Base-by-base conservation (phyloP, 768 basidiomycete genomes). In the Cubamyces lactineus region DNA sequence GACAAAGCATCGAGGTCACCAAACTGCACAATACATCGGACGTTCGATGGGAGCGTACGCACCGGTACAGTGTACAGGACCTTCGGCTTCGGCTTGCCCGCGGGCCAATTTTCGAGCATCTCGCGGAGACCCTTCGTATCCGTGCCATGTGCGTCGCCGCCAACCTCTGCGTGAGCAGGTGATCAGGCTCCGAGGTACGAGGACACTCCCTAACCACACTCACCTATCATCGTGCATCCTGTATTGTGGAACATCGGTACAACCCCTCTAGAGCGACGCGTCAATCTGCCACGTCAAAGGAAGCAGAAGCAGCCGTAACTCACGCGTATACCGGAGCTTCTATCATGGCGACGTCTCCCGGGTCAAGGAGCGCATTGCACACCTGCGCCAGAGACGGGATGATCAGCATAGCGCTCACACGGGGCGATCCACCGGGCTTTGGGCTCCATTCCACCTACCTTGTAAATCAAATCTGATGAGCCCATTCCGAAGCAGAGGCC, bases 401-500 rank as follows among this genome's bases (percentile, higher is more conserved):
- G 34, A 9, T 34, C 34, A 34, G 34, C 34, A 11, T 11, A 11
- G 34, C 34, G 34, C 34, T 34, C 34, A 34, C 5, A 34, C 5
- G 5, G 34, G 5, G 9, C 34, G 34, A 34, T 34, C 34, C 34
- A 34, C 34, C 34, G 34, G 34, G 5, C 11, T 34, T 6, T 6
- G 34, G 9, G 34, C 34, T 34, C 34, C 34, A 34, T 6, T 34
- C 34, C 13, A 66, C 78, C 4, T 55, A 91, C 94, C 84, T 96
- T 97, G 77, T 82, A 89, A 52, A 98, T 84, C 65, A 94, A 71
- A 78, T 97, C 94, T 75, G 97, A 96, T 46, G 91, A 92, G 12
- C 96, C 96, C 42, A 82, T 80, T 1, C 95, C 94, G 11, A 97
- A 77, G 43, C 84, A 86, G 11, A 95, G 72, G 45, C 79, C 77